These are phyloP conservation scores for Isoetes taiwanensis DNA, from an alignment of 75 land plant genomes.

Conservation along the genomic window DNA sequence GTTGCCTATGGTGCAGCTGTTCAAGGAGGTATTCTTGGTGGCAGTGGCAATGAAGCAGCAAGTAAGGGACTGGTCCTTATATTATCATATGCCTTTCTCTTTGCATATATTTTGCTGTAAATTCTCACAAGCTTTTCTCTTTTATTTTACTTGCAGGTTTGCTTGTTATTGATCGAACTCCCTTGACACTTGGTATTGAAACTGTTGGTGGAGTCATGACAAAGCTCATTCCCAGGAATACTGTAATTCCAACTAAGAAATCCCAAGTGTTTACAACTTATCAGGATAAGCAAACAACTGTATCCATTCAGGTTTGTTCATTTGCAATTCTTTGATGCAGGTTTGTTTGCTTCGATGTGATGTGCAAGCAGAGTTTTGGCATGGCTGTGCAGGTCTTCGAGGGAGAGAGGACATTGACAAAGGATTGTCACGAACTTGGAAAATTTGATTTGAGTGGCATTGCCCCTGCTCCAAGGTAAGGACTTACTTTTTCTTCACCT, in stretches of 20 bases:
- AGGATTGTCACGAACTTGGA: too few species aligned
- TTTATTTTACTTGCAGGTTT: not conserved
- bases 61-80: too few species aligned
- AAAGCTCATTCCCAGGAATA: constrained; percentile 5
- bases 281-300: not conserved
- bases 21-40: constrained; percentile 4
- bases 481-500: not conserved
- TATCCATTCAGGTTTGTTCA: not conserved
- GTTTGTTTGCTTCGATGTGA: too few species aligned
- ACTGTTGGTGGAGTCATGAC: constrained; percentile 5
- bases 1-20: constrained; percentile 6
- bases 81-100: too few species aligned
- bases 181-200: constrained; percentile 1
- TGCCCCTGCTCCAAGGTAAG: constrained; percentile 2
- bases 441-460: constrained; percentile 5
- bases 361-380: not conserved
- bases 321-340: not conserved
- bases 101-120: too few species aligned
- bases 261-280: constrained; percentile 2
- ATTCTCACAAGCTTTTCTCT: too few species aligned
- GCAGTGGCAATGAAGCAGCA: not conserved
- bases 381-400: not conserved
- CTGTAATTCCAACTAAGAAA: constrained; percentile 4
- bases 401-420: not conserved
- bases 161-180: not conserved